Base-by-base conservation (phyloP, 2,329 filamentous ascomycete genomes). In the Corynespora cassiicola region DNA sequence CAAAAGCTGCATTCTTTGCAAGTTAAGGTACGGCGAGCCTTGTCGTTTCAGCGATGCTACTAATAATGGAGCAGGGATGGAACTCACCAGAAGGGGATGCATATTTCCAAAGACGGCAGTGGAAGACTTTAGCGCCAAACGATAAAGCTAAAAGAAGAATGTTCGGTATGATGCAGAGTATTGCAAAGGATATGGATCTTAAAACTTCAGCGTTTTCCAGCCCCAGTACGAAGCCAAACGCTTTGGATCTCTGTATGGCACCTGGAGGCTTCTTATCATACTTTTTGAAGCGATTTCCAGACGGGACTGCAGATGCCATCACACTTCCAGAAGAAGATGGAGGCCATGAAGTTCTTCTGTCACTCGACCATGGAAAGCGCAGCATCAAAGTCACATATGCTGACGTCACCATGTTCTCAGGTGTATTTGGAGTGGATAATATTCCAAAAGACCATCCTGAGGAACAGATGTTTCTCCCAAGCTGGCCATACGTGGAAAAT, bases 171-270 rank as follows among this genome's bases (percentile, higher is more conserved):
- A 33, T 33, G 31, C 31, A 23, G 6, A 23, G 6, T 10, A 33
- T 33, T 23, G 31, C 31, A n/a, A 23, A 6, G 19, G 7, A 33
- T 22, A 33, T 33, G 31, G 31, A 33, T 14, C 7, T 6, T 6
- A 14, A 33, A 23, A 24, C 20, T 23, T 7, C 7, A 6, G 20
- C 31, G 23, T 33, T 8, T 33, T 11, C 17, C 16, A 22, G 21
- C 6, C n/a, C 31, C n/a, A 52, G 34, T 9, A 10, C 32, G 9
- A 63, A 28, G 7, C 29, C 29, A 8, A 35, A 29, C 19, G 49
- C 80, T 14, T 69, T 81, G n/a, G 77, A 81, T 39, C 66, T 79
- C 43, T 80, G 78, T 52, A 72, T 76, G 63, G 78, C 78, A 0
- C 78, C 78, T 0, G 78, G 77, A 3, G 78, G 74, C 1, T 81